A percentile compares a stretch with the other conserved stretches of the same genome.
Evolutionary conservation across 495 filamentous ascomycete genomes (phyloP).

Genomic region (Parachaetomium inaequale): DNA sequence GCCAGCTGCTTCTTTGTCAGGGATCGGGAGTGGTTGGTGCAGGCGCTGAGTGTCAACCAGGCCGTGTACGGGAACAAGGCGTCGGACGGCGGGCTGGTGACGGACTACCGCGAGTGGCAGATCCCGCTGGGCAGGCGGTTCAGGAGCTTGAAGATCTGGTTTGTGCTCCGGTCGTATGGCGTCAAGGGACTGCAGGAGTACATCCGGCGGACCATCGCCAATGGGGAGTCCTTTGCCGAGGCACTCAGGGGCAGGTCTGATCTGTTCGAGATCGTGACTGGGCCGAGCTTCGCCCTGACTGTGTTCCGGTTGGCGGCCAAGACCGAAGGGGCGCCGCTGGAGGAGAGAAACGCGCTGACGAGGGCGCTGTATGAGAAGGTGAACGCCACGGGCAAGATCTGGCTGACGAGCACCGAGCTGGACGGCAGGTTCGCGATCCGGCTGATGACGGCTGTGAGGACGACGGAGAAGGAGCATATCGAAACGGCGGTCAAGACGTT

Average conservation of each 20-base stretch:
- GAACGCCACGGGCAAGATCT: constrained; percentile 74
- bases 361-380: constrained; percentile 74
- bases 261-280: constrained; percentile 72
- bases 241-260: constrained; percentile 58
- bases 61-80: constrained; percentile 79
- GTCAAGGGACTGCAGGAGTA: constrained; percentile 71
- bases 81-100: constrained; percentile 79
- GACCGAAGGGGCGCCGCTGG: constrained; percentile 28
- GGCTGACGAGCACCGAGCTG: constrained; percentile 74
- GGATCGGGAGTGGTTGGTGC: constrained; percentile 67
- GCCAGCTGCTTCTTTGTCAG: constrained; percentile 78
- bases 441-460: constrained; percentile 67
- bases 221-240: constrained; percentile 67
- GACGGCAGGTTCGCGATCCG: constrained; percentile 78
- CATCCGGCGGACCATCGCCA: constrained; percentile 59
- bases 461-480: constrained; percentile 66
- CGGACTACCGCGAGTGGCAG: constrained; percentile 98
- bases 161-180: constrained; percentile 86
- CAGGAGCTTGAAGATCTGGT: constrained; percentile 92
- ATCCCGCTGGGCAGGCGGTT: constrained; percentile 93
- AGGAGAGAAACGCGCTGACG: constrained; percentile 62
- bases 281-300: constrained; percentile 74
- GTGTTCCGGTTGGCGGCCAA: constrained; percentile 59
- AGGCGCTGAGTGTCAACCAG: constrained; percentile 71
- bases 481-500: constrained; percentile 74